Evolutionary conservation across 164 flowering plant genomes (phyloP).

Genomic region (Taxillus chinensis): DNA sequence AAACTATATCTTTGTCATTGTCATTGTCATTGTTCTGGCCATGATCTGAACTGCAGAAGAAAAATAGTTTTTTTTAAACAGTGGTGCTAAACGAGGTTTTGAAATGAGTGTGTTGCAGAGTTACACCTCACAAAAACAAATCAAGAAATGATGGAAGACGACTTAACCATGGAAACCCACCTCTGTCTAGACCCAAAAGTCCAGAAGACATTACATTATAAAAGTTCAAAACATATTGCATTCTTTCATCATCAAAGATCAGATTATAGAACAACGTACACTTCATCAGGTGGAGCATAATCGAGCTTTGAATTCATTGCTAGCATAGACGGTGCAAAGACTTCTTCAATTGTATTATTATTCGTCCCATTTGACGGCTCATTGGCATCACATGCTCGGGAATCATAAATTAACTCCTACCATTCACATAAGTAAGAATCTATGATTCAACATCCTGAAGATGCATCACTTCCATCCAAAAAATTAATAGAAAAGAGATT

Average conservation of each 20-base stretch:
- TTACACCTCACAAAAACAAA: no score
- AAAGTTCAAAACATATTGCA: not conserved
- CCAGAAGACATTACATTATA: not conserved
- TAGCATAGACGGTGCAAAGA: slow-evolving; percentile 52
- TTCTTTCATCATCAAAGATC: not conserved
- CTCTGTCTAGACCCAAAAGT: not conserved
- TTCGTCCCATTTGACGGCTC: slow-evolving; percentile 18
- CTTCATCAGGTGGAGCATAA: slow-evolving; percentile 51
- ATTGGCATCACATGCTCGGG: slow-evolving; percentile 28
- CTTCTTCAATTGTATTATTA: slow-evolving; percentile 39
- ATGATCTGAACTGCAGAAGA: slow-evolving; percentile 45
- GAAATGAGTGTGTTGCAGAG: no score
- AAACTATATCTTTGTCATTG: slow-evolving; percentile 28
- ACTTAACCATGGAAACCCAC: no score
- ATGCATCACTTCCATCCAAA: not conserved
- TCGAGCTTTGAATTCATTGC: slow-evolving; percentile 62
- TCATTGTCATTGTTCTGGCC: slow-evolving; percentile 75
- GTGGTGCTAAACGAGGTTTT: not conserved
- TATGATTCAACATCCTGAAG: not conserved
- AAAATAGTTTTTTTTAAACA: not conserved
- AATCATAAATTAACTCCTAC: slow-evolving; percentile 50
- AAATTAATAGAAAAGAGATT: not conserved
- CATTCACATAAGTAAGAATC: slow-evolving; percentile 6
- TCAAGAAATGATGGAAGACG: no score
- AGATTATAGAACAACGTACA: slow-evolving; percentile 23